Evolutionary conservation across 768 basidiomycete species (phyloP).

Genomic region (Collybiopsis luxurians): DNA sequence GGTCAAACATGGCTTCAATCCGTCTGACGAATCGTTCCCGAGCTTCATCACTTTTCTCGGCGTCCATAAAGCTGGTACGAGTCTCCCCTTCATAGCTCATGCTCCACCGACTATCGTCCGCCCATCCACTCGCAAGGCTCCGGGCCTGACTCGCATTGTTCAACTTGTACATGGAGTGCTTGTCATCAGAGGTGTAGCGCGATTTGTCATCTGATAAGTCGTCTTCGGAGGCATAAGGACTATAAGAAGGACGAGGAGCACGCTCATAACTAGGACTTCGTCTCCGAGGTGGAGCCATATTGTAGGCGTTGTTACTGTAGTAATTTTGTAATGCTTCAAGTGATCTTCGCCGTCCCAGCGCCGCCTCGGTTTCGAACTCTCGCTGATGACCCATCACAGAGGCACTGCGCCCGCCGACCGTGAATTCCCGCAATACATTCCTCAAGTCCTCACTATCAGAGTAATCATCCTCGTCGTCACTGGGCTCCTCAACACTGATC

Average conservation of each 20-base stretch:
- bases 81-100: slow-evolving; percentile 40
- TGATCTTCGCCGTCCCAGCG: slow-evolving; percentile 29
- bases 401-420: slow-evolving; percentile 17
- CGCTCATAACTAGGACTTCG: slow-evolving; percentile 11
- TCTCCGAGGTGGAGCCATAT: slow-evolving; percentile 3
- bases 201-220: slow-evolving; percentile 20
- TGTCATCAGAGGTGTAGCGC: slow-evolving; percentile 23
- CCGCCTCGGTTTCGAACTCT: slow-evolving; percentile 13
- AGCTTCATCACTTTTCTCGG: slow-evolving; percentile 47
- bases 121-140: slow-evolving; percentile 16
- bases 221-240: slow-evolving; percentile 14
- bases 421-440: slow-evolving; percentile 37
- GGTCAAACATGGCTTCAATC: slow-evolving; percentile 52
- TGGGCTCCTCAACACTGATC: slow-evolving; percentile 12
- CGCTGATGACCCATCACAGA: background rate
- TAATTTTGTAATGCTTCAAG: slow-evolving; percentile 15
- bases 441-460: slow-evolving; percentile 29
- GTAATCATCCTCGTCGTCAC: slow-evolving; percentile 20
- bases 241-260: slow-evolving; percentile 7
- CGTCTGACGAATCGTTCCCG: slow-evolving; percentile 47
- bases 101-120: slow-evolving; percentile 40
- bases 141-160: slow-evolving; percentile 16
- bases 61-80: slow-evolving; percentile 51
- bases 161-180: slow-evolving; percentile 22
- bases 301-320: background rate